A percentile compares a stretch with the other conserved stretches of the same genome.
phyloP scores from a whole-genome alignment of 1,284 basidiomycete genomes.

The Bjerkandera adusta region DNA sequence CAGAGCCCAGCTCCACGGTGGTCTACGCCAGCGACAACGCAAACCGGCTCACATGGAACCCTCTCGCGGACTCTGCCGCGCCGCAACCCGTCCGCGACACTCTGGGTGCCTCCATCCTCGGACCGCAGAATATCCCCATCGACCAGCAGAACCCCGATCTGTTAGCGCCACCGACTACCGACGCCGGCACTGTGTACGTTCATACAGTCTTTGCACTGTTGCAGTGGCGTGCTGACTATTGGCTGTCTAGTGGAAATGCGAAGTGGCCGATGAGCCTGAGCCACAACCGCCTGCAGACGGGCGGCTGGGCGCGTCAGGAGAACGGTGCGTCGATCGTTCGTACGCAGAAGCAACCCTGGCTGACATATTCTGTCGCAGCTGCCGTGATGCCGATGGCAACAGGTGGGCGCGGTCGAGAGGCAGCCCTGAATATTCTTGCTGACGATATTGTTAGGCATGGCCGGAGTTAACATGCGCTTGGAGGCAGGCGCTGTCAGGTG shows the following conservation, averaged over 20 bases:
- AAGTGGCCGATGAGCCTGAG: constrained; percentile 74
- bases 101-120: constrained; percentile 41
- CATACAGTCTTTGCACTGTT: not conserved
- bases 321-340: constrained; percentile 40
- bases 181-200: constrained; percentile 4
- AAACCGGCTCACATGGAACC: constrained; percentile 43
- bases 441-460: constrained; percentile 40
- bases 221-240: not conserved
- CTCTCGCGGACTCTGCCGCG: constrained; percentile 25
- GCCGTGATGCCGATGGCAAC: constrained; percentile 60
- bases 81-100: constrained; percentile 37
- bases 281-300: constrained; percentile 66
- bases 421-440: not conserved
- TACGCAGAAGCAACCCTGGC: not conserved
- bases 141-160: not conserved
- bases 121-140: constrained; percentile 28
- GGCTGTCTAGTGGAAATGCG: constrained; percentile 44
- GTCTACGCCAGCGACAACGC: constrained; percentile 50
- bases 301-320: constrained; percentile 74
- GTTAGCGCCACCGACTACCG: constrained; percentile 1
- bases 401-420: constrained; percentile 33
- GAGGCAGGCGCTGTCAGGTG: constrained; percentile 64
- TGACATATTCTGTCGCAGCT: constrained; percentile 33
- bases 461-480: constrained; percentile 70
- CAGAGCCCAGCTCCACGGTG: constrained; percentile 34